phyloP scores from a whole-genome alignment of 176 grass and related monocot genomes.

The Musa troglodytarum region DNA sequence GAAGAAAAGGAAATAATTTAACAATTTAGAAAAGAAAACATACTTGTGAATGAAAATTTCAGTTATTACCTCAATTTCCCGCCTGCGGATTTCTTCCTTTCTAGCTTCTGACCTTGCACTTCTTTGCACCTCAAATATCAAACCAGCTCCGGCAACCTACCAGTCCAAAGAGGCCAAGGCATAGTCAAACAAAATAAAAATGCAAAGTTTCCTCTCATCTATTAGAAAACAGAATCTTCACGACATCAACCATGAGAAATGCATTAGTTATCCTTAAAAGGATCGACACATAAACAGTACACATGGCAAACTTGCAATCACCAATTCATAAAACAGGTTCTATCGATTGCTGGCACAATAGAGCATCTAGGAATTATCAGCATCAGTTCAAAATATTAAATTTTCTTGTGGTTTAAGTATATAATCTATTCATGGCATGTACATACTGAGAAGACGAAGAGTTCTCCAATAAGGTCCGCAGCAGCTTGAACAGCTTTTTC shows the following conservation, averaged over 20 bases:
- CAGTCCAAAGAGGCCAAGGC: slow-evolving; percentile 10
- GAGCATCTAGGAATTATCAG: background rate
- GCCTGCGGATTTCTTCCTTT: slow-evolving; percentile 84
- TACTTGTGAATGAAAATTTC: background rate
- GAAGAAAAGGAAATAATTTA: background rate
- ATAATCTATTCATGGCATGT: background rate
- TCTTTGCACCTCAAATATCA: slow-evolving; percentile 96
- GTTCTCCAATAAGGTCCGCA: slow-evolving; percentile 86
- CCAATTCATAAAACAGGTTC: background rate
- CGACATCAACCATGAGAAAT: background rate
- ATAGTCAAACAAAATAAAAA: background rate
- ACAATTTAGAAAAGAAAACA: background rate
- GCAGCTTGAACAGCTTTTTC: slow-evolving; percentile 90
- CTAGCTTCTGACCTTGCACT: slow-evolving; percentile 90
- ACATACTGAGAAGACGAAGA: slow-evolving; percentile 83
- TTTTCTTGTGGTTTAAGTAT: background rate
- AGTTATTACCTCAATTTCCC: slow-evolving; percentile 75
- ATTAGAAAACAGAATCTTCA: too few relatives aligned
- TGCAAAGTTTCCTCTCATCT: too few relatives aligned
- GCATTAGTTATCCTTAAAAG: background rate
- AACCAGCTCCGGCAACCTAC: slow-evolving; percentile 75
- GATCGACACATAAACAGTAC: background rate
- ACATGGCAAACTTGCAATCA: background rate
- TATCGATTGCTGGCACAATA: background rate
- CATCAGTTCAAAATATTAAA: background rate